Evolutionary conservation across 441 rosid genomes (phyloP).

Genomic region (Capsella rubella): DNA sequence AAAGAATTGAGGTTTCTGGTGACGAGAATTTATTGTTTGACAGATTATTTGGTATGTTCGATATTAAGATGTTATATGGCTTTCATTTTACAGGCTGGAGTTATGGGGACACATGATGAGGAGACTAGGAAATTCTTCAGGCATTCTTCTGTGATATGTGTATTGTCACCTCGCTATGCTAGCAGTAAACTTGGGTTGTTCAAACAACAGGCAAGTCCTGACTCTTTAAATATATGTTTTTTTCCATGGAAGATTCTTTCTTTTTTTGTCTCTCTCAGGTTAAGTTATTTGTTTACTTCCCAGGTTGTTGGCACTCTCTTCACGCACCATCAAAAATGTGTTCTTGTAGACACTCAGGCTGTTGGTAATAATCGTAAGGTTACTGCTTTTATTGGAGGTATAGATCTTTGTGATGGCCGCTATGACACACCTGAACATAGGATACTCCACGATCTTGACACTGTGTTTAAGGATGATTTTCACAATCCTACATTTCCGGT

Average conservation of each 20-base stretch:
- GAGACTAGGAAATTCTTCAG: constrained; percentile 80
- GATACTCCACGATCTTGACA: constrained; percentile 70
- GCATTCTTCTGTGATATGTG: constrained; percentile 87
- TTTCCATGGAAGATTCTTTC: constrained; percentile 10
- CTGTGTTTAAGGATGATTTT: constrained; percentile 76
- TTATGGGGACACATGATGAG: constrained; percentile 92
- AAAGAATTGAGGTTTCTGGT: constrained; percentile 1
- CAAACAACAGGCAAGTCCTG: constrained; percentile 74
- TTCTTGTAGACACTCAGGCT: constrained; percentile 90
- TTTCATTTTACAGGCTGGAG: constrained; percentile 62
- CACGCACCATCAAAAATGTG: constrained; percentile 95
- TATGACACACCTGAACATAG: constrained; percentile 94
- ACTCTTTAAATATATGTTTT: constrained; percentile 17
- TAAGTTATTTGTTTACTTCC: constrained; percentile 35
- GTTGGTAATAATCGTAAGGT: constrained; percentile 74
- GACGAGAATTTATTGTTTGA: neutral
- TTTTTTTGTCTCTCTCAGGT: neutral
- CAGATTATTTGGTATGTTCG: neutral
- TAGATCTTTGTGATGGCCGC: constrained; percentile 95
- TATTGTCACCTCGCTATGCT: constrained; percentile 81
- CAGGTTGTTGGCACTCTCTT: constrained; percentile 90
- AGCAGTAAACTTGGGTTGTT: constrained; percentile 77
- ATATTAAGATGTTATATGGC: constrained; percentile 18
- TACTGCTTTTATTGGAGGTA: constrained; percentile 91
- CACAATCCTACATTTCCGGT: constrained; percentile 92